These are phyloP conservation scores for Ophiosphaerella narmari DNA, from an alignment of 2,329 filamentous ascomycete species.

Conservation along the genomic window DNA sequence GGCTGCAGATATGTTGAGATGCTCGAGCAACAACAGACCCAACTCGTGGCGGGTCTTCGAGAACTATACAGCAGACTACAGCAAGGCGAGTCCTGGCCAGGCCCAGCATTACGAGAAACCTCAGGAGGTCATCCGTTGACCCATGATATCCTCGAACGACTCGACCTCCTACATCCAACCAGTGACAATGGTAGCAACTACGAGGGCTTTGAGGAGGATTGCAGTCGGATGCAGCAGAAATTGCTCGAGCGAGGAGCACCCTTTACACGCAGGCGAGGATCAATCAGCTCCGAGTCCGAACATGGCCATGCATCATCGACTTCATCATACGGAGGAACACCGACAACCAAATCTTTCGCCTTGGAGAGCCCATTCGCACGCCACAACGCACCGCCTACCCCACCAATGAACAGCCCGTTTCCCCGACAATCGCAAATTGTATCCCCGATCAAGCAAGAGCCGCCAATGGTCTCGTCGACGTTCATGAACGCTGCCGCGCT, in stretches of 20 bases:
- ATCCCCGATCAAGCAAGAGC: constrained; percentile 38
- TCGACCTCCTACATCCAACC: constrained; percentile 61
- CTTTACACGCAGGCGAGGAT: constrained; percentile 58
- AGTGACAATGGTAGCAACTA: constrained; percentile 52
- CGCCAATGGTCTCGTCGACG: constrained; percentile 32
- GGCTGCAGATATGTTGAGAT: constrained; percentile 64
- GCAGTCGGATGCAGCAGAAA: constrained; percentile 59
- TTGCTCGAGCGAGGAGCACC: constrained; percentile 59
- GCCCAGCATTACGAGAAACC: constrained; percentile 56
- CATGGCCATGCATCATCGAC: constrained; percentile 52
- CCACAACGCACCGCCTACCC: constrained; percentile 43
- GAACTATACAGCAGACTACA: constrained; percentile 62
- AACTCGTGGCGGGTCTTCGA: constrained; percentile 65
- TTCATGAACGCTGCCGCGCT: constrained; percentile 37
- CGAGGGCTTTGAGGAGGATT: constrained; percentile 64
- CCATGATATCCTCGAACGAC: constrained; percentile 65
- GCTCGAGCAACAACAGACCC: constrained; percentile 68
- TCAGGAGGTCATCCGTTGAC: constrained; percentile 63
- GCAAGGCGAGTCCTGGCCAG: constrained; percentile 61
- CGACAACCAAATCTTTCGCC: constrained; percentile 38
- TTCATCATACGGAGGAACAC: constrained; percentile 46
- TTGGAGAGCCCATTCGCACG: constrained; percentile 39
- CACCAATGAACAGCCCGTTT: constrained; percentile 46
- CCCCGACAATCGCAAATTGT: constrained; percentile 40
- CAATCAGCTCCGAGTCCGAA: constrained; percentile 63